Conservation (phyloP, 257 asterid species). For the Lycium barbarum region DNA sequence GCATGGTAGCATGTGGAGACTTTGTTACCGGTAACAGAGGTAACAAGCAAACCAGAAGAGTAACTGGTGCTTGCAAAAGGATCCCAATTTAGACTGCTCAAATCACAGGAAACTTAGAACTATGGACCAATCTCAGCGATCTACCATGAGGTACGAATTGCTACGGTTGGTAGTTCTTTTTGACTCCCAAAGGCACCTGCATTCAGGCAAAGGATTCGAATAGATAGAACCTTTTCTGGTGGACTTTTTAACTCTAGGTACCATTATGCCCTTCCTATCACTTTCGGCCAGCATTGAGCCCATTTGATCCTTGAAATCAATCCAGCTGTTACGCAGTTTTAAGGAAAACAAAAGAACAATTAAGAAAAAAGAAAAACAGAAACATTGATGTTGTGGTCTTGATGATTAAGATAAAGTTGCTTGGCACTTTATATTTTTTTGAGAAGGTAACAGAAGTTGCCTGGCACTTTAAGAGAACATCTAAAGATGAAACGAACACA, state of each 20-base stretch:
- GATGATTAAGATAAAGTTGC: not conserved
- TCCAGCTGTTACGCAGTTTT: conserved; percentile 60
- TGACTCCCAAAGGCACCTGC: conserved; percentile 80
- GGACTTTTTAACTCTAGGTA: conserved; percentile 71
- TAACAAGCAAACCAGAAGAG: not conserved
- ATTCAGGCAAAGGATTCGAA: conserved; percentile 80
- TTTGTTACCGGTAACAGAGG: not conserved
- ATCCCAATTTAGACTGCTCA: not conserved
- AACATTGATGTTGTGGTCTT: not conserved
- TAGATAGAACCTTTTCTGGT: conserved; percentile 74
- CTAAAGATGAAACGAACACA: not conserved
- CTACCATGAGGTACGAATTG: conserved; percentile 41
- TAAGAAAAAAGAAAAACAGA: not conserved
- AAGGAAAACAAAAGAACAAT: not conserved
- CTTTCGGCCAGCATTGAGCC: conserved; percentile 82
- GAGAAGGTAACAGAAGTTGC: not conserved
- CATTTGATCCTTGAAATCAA: conserved; percentile 70
- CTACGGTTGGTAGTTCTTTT: conserved; percentile 48
- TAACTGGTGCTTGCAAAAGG: conserved; percentile 16
- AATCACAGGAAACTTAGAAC: conserved; percentile 2
- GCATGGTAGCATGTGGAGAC: not conserved
- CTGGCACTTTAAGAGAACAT: not conserved
- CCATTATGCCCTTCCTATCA: conserved; percentile 70
- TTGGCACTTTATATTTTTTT: not conserved
- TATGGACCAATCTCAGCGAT: not conserved